Evolutionary conservation across 257 asterid genomes (phyloP), one percentile per base, ranked within the genome.

Genomic region (Oldenlandia corymbosa): DNA sequence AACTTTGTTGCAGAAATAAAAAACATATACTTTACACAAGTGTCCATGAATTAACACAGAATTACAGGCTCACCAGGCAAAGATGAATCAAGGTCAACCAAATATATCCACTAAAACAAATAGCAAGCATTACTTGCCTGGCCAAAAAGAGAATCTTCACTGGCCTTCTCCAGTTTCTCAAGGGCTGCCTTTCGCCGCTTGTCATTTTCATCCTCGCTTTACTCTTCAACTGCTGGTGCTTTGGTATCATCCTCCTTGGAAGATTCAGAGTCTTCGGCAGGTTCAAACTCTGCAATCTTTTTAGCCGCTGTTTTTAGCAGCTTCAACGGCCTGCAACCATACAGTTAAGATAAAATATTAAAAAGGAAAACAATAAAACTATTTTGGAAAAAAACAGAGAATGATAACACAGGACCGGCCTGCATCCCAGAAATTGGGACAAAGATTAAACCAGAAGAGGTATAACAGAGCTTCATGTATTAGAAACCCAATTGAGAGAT

Each of bases 101-200:
- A n/a, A n/a, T n/a, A n/a, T n/a, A n/a, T 21, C 17, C 39, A 34
- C 39, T 34, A 34, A 34, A 34, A 34, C 41, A 39, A 11, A 13
- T 34, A 36, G 64, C 46, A 27, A 42, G 54, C 32, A 61, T 10
- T 73, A 73, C 84, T 71, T 68, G 85, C 99, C 85, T 93, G 99
- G 62, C 97, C 87, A 58, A 93, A 90, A 67, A 90, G 49, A 46
- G 96, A 78, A 27, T 93, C 97, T 76, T 85, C 90, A 52, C 99
- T 85, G 55, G 96, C 96, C 64, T 87, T 84, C 87, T 87, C 99
- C 46, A 93, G 78, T 55, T 85, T 93, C 55, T 77, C 85, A 73
- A 93, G 74, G 64, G 97, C 87, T 64, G 65, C 78, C 79, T 85
- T 87, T 39, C 92, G 83, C 32, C 73, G 79, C 79, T 80, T 75